Evolutionary conservation across 441 rosid species (phyloP).

Genomic region (Populus trichocarpa): DNA sequence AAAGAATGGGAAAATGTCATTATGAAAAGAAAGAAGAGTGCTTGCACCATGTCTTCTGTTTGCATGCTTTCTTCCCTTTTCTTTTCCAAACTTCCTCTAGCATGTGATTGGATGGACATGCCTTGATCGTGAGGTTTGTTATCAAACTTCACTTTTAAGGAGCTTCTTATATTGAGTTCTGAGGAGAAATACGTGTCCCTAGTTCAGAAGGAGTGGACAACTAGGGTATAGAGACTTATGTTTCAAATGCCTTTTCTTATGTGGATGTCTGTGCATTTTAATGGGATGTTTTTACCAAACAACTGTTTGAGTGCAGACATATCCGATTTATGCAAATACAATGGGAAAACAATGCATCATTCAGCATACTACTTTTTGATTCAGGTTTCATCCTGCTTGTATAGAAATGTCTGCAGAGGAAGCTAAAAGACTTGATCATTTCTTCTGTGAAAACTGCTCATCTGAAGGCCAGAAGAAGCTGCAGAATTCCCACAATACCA

Average conservation of each 20-base stretch:
- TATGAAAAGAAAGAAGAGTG: too few species aligned
- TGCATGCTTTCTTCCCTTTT: too few species aligned
- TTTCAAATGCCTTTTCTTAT: background rate
- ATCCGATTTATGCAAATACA: slow-evolving; percentile 10
- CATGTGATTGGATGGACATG: too few species aligned
- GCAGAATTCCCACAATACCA: slow-evolving; percentile 52
- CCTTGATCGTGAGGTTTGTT: background rate
- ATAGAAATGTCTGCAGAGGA: slow-evolving; percentile 78
- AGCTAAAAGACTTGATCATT: slow-evolving; percentile 72
- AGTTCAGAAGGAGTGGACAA: background rate
- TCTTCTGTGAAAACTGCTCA: slow-evolving; percentile 80
- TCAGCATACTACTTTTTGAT: slow-evolving; percentile 44
- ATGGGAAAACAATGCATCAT: slow-evolving; percentile 17
- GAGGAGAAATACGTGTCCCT: background rate
- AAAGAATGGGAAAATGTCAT: too few species aligned
- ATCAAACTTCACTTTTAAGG: background rate
- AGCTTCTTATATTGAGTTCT: background rate
- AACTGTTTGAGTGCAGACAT: background rate
- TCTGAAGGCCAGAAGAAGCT: slow-evolving; percentile 56
- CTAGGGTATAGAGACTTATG: background rate
- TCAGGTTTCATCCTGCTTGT: slow-evolving; percentile 98
- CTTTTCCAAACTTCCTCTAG: too few species aligned
- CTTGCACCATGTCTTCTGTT: too few species aligned
- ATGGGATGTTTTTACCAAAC: background rate
- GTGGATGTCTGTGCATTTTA: slow-evolving; percentile 12